These are phyloP conservation scores for Calonectria leucothoes DNA, from an alignment of 2,329 filamentous ascomycete species.

Conservation along the genomic window DNA sequence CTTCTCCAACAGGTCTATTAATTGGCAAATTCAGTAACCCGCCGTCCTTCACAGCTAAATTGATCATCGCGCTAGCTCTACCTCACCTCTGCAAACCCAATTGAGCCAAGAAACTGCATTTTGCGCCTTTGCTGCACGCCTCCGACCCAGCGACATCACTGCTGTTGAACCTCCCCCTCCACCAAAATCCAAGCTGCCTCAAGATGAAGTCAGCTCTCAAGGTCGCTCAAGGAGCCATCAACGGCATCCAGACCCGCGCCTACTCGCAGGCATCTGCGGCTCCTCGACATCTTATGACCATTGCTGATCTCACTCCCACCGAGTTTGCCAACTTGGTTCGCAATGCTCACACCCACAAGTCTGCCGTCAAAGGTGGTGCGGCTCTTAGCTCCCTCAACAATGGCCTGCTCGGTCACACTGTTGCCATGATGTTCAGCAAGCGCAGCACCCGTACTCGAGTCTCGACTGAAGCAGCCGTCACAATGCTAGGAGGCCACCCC, in stretches of 20 bases:
- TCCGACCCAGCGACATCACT: not conserved
- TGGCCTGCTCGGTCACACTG: conserved; percentile 78
- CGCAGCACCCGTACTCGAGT: conserved; percentile 93
- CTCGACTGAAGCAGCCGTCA: conserved; percentile 90
- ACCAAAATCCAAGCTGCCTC: not conserved
- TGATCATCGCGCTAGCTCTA: not conserved
- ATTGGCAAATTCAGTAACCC: not conserved
- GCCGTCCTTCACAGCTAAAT: not conserved
- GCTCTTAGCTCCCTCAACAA: conserved; percentile 67
- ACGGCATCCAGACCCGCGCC: conserved; percentile 54
- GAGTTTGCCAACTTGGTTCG: conserved; percentile 87
- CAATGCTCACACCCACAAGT: conserved; percentile 84
- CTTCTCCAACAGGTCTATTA: not conserved
- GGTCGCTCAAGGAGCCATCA: conserved; percentile 47
- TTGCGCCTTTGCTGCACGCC: not conserved
- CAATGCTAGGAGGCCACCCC: conserved; percentile 88
- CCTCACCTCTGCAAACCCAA: not conserved
- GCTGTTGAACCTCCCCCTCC: not conserved
- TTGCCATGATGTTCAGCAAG: conserved; percentile 98
- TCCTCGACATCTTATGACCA: conserved; percentile 91
- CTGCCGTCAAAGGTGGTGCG: conserved; percentile 75
- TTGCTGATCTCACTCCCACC: conserved; percentile 82
- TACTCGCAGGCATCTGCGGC: conserved; percentile 53
- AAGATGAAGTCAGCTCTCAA: conserved; percentile 51
- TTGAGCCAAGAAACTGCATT: not conserved